Conservation (phyloP, 768 basidiomycete genomes). For the Albatrellus ellisii region DNA sequence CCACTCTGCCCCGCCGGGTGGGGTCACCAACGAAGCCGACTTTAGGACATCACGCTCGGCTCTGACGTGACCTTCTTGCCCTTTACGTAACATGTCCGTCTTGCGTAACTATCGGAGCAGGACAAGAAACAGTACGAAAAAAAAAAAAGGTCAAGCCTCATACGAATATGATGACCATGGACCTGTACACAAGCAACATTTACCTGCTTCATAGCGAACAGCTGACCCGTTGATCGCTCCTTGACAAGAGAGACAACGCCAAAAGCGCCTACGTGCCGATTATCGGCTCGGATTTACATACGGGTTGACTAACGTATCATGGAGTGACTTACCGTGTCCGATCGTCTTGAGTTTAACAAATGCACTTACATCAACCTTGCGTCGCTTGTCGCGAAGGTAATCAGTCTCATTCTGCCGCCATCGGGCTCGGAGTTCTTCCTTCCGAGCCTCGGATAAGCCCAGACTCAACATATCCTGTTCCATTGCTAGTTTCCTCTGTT, state of each 20-base stretch:
- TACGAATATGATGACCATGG: not conserved
- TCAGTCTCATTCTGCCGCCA: slow-evolving; percentile 86
- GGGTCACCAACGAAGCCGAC: slow-evolving; percentile 71
- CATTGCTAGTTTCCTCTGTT: slow-evolving; percentile 75
- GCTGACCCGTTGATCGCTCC: slow-evolving; percentile 63
- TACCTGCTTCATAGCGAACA: slow-evolving; percentile 97
- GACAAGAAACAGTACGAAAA: slow-evolving; percentile 15
- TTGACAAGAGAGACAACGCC: slow-evolving; percentile 90
- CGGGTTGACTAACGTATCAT: too few relatives aligned
- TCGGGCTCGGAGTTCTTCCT: slow-evolving; percentile 53
- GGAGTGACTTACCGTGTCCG: slow-evolving; percentile 57
- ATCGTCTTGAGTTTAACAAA: slow-evolving; percentile 90
- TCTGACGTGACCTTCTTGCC: slow-evolving; percentile 94
- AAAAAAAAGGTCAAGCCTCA: slow-evolving; percentile 11
- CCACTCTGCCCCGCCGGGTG: slow-evolving; percentile 75
- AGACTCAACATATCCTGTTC: slow-evolving; percentile 77
- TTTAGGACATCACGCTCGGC: slow-evolving; percentile 92
- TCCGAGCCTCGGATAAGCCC: slow-evolving; percentile 56
- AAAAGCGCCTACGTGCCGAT: slow-evolving; percentile 59
- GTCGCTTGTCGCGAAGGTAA: slow-evolving; percentile 73
- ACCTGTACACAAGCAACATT: slow-evolving; percentile 8
- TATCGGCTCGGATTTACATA: slow-evolving; percentile 16
- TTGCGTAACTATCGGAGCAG: slow-evolving; percentile 51
- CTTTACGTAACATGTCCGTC: slow-evolving; percentile 88
- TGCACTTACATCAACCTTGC: slow-evolving; percentile 71